phyloP scores from a whole-genome alignment of 2,329 filamentous ascomycete species.

The Talaromyces albobiverticillius region DNA sequence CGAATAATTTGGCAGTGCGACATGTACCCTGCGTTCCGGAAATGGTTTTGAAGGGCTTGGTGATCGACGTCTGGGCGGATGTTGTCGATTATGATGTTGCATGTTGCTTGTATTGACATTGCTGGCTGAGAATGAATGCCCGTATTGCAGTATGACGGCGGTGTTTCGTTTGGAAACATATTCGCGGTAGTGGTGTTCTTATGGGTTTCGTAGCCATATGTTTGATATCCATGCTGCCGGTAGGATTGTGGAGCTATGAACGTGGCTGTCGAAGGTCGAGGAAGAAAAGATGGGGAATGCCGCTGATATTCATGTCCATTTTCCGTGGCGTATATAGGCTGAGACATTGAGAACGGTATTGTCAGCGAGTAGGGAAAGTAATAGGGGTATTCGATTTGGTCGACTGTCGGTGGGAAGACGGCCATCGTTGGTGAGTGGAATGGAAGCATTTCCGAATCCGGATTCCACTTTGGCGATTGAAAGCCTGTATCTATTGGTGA shows the following conservation, averaged over 20 bases:
- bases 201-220: not conserved
- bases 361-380: slow-evolving; percentile 2
- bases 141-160: not conserved
- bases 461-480: not conserved
- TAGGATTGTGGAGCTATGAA: not conserved
- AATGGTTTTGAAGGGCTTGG: slow-evolving; percentile 26
- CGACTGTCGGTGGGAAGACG: not conserved
- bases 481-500: not conserved
- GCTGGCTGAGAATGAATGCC: not conserved
- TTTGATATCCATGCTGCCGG: not conserved
- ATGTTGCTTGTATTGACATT: not conserved
- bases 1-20: slow-evolving; percentile 30
- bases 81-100: slow-evolving; percentile 24
- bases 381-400: slow-evolving; percentile 1
- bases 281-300: not conserved
- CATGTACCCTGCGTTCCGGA: slow-evolving; percentile 28
- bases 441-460: not conserved
- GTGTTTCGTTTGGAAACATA: not conserved
- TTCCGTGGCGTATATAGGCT: slow-evolving; percentile 3
- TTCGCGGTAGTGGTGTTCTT: not conserved
- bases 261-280: not conserved
- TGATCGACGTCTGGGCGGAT: slow-evolving; percentile 28
- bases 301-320: not conserved
- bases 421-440: not conserved
- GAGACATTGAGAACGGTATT: not conserved